These are phyloP conservation scores for Aspergillus costaricaensis DNA, from an alignment of 2,329 filamentous ascomycete genomes.

Conservation along the genomic window DNA sequence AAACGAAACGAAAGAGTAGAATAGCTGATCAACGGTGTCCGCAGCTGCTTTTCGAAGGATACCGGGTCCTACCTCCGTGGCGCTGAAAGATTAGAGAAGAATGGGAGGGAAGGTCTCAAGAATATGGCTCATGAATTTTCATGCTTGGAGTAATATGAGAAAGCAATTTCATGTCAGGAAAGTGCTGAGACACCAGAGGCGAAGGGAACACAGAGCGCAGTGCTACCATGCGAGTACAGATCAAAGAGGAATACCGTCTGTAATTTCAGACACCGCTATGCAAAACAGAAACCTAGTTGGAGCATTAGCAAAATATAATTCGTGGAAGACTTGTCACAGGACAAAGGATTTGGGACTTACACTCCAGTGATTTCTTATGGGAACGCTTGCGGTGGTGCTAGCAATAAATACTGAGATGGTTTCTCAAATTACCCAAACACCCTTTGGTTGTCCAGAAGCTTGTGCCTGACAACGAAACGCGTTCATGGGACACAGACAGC, in stretches of 20 bases:
- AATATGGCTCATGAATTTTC: conserved; percentile 2
- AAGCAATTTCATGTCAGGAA: conserved; percentile 13
- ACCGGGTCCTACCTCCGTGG: too few relatives aligned
- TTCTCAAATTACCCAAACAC: neutral
- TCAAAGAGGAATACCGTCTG: neutral
- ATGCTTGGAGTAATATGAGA: conserved; percentile 13
- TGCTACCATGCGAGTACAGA: neutral
- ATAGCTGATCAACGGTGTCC: neutral
- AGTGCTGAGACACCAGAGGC: neutral
- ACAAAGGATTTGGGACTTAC: neutral
- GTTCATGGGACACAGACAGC: neutral
- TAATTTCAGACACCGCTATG: neutral
- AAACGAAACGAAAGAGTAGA: neutral
- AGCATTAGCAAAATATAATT: neutral
- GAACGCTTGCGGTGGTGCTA: neutral
- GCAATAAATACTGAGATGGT: neutral
- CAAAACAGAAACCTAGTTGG: neutral
- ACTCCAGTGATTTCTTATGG: neutral
- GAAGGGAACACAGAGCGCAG: conserved; percentile 3
- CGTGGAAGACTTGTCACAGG: neutral
- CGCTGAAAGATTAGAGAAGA: neutral
- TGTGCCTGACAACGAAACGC: neutral
- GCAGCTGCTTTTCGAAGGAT: neutral
- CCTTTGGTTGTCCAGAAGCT: neutral
- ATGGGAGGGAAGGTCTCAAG: neutral